phyloP scores from a whole-genome alignment of 192 early-diverging fungal species.

The Coemansia sp. region DNA sequence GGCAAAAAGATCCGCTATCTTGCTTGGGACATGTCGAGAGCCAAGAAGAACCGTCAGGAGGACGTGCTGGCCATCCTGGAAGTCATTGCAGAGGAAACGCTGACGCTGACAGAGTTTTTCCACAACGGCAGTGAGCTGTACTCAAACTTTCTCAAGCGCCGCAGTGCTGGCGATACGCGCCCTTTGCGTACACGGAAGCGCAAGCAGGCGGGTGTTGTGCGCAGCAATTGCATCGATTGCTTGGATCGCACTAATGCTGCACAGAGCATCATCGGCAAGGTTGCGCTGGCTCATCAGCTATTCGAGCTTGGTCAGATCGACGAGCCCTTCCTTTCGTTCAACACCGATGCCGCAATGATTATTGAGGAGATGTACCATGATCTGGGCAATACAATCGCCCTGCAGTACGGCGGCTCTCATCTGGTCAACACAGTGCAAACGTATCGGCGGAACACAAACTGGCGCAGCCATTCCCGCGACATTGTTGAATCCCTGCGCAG shows the following conservation, averaged over 20 bases:
- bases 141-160: constrained; percentile 31
- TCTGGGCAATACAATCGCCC: constrained; percentile 94
- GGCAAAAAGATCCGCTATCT: constrained; percentile 84
- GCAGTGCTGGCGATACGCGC: constrained; percentile 19
- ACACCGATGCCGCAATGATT: constrained; percentile 90
- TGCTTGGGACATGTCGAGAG: constrained; percentile 98
- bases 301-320: constrained; percentile 85
- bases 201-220: constrained; percentile 55
- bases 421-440: constrained; percentile 98
- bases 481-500: constrained; percentile 92
- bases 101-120: constrained; percentile 88
- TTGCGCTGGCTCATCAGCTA: constrained; percentile 89
- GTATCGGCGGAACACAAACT: constrained; percentile 91
- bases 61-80: constrained; percentile 91
- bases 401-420: constrained; percentile 96
- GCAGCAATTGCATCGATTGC: constrained; percentile 99
- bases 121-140: constrained; percentile 82
- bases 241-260: constrained; percentile 98
- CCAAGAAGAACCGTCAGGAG: constrained; percentile 85
- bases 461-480: constrained; percentile 94
- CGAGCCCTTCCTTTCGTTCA: constrained; percentile 80
- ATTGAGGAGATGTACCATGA: constrained; percentile 98
- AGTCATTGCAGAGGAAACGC: constrained; percentile 82
- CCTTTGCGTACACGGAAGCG: constrained; percentile 19
- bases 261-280: constrained; percentile 93